Evolutionary conservation across 352 stramenopile species (phyloP).

Genomic region (Phytopythium kandeliae): DNA sequence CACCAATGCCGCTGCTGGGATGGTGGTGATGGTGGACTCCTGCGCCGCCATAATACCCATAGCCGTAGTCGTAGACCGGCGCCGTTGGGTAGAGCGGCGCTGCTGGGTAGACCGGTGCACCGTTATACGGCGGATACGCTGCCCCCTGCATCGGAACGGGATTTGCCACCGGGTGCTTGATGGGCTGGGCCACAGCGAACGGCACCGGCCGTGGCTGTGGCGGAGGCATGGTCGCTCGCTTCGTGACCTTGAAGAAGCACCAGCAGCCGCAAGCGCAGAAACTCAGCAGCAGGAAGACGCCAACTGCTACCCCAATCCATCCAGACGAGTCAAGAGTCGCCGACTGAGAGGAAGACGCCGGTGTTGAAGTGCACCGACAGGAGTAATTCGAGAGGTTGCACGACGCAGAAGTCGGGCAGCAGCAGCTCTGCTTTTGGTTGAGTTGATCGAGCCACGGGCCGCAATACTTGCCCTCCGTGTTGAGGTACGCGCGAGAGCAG

Average conservation of each 20-base stretch:
- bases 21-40: conserved; percentile 3
- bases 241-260: conserved; percentile 5
- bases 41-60: conserved; percentile 3
- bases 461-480: conserved; percentile 19
- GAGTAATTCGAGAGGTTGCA: conserved; percentile 23
- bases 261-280: conserved; percentile 22
- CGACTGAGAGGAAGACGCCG: conserved; percentile 1
- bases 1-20: background rate
- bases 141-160: background rate
- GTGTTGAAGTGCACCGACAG: conserved; percentile 15
- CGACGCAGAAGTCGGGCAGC: conserved; percentile 19
- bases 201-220: conserved; percentile 11
- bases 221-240: conserved; percentile 11
- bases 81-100: background rate
- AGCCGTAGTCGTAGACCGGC: conserved; percentile 12
- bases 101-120: background rate
- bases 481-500: conserved; percentile 23
- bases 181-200: conserved; percentile 13
- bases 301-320: conserved; percentile 9
- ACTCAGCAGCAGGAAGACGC: conserved; percentile 10
- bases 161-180: background rate
- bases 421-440: conserved; percentile 21
- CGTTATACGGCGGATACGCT: background rate
- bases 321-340: conserved; percentile 11
- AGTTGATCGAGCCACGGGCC: conserved; percentile 22